Evolutionary conservation across 225 moss, liverwort and hornwort genomes (phyloP).

Genomic region (Physcomitrellopsis africana): DNA sequence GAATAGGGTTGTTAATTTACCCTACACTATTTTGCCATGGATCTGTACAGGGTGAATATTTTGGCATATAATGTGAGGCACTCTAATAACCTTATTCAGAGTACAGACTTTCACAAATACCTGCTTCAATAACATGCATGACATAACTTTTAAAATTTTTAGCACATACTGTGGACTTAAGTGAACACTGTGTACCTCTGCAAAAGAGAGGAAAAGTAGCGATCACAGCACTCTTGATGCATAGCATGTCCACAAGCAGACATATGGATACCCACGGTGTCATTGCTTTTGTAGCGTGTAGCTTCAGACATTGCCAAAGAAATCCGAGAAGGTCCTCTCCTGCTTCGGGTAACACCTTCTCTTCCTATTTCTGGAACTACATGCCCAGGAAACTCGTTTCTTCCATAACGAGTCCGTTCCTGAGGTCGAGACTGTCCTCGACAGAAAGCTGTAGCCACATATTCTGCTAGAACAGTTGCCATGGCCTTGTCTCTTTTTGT

Average conservation of each 20-base stretch:
- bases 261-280: conserved; percentile 74
- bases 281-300: conserved; percentile 57
- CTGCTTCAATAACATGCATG: conserved; percentile 20
- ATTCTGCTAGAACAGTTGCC: conserved; percentile 83
- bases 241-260: conserved; percentile 97
- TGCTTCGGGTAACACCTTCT: conserved; percentile 64
- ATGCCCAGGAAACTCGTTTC: conserved; percentile 63
- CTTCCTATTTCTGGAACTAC: conserved; percentile 66
- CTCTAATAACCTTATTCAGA: too few species aligned
- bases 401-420: conserved; percentile 59
- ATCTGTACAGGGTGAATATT: too few species aligned
- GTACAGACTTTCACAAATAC: neutral
- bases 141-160: neutral
- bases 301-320: conserved; percentile 56
- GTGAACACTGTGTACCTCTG: conserved; percentile 62
- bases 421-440: conserved; percentile 49
- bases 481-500: conserved; percentile 64
- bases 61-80: too few species aligned
- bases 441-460: conserved; percentile 63
- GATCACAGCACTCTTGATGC: conserved; percentile 93
- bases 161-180: conserved; percentile 7
- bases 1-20: neutral
- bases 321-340: conserved; percentile 65
- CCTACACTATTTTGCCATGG: too few species aligned
- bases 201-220: conserved; percentile 81